Evolutionary conservation across 1,139 yeast genomes (phyloP), one percentile per base, ranked within the genome.

Genomic region (Yamadazyma triangularis): DNA sequence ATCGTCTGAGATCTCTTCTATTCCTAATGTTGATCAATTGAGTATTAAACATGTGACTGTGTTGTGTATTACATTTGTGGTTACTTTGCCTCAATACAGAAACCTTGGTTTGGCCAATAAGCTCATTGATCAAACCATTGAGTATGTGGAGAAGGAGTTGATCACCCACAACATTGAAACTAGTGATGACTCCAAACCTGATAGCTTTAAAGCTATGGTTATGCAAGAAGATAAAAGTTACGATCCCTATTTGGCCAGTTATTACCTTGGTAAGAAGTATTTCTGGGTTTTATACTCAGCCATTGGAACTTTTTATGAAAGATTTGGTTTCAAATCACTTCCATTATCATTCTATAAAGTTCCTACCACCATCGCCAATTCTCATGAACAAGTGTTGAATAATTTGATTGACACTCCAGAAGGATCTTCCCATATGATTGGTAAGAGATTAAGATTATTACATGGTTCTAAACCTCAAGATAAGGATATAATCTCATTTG

Each of bases 211-310:
- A 31, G 49, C 45, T 32, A 56, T 62, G 67, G 65, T 61, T 4
- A 41, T 42, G 10, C 41, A 47, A 11, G 38, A 44, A n/a, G 40
- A 50, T 11, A 65, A 67, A 1, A 26, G 36, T n/a, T 35, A 63
- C 6, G 71, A 65, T 39, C 23, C 27, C 5, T 41, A 40, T 9
- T 50, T 65, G 47, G 69, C 66, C 16, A 48, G 51, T 34, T 58
- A 64, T 33, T 59, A 61, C 34, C 51, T 66, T 40, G 43, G 61
- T 22, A 61, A 64, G 36, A 47, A 61, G 36, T 64, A 60, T 39
- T 51, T 64, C 32, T 64, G 70, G 73, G 42, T 45, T 13, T 51
- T 65, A 33, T 62, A 64, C 41, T 64, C 72, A 3, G 63, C 56
- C 1, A 56, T 56, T 4, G 61, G 56, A 7, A 45, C 41, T 8